Evolutionary conservation across 2,329 filamentous ascomycete species (phyloP), one percentile per base, ranked within the genome.

Genomic region (Penicillium sp.): DNA sequence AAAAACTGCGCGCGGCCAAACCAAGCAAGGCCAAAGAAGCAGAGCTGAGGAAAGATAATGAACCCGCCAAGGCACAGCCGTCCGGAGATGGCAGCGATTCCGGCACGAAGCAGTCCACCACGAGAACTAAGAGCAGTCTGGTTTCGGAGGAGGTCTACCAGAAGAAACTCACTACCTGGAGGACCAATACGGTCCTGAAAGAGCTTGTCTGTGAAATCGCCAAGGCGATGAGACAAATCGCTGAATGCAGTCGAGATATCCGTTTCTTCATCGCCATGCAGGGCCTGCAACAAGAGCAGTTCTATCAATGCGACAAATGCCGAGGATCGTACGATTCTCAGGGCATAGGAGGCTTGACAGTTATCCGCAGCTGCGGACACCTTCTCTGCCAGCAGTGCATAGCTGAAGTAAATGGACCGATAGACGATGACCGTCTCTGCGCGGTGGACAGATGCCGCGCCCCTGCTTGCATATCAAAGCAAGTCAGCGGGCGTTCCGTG

Each of bases 281-380:
- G n/a, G 12, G 35, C 5, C 50, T 74, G 8, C 69, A 72, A 17
- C 62, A 54, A 3, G 10, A 41, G 8, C 42, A 55, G 5, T 48
- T 64, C 28, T 63, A 62, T 38, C 5, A 52, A 5, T 81, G 79
- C 64, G 63, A 71, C 39, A 62, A 56, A 17, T 82, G 80, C 61
- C 61, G 69, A 2, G 57, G 59, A 4, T 59, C 57, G n/a, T 60
- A 61, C 7, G 51, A 72, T 5, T 66, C 63, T n/a, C 67, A 74
- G 42, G 67, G 69, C 28, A 31, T 17, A 51, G 15, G 15, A 20
- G 31, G 34, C n/a, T 62, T 79, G 11, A 73, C 69, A 15, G 67
- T 86, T 5, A 75, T 84, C 10, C 76, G 77, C 0, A 73, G 73
- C 5, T 86, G 84, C 61, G 84, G 84, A 0, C 84, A 87, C 65